Evolutionary conservation across 2,329 filamentous ascomycete species (phyloP), one percentile per base, ranked within the genome.

Genomic region (Colletotrichum simmondsii): DNA sequence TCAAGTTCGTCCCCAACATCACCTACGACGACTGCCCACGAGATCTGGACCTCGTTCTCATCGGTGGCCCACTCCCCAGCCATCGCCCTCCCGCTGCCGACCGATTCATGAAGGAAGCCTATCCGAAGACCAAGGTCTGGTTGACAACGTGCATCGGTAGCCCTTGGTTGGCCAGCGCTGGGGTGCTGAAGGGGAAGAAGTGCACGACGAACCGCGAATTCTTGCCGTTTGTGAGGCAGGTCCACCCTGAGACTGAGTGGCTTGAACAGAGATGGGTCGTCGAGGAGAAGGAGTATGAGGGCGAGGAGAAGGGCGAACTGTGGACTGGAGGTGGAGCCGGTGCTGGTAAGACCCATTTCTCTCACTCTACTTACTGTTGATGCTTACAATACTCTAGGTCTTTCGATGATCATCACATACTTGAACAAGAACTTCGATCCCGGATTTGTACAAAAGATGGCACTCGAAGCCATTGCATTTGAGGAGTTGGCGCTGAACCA

Each of bases 21-120:
- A 85, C 83, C 3, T 85, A 85, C 76, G 81, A 82, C 53, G 79
- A 75, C 57, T 83, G 81, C 10, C 84, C 83, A 3, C 78, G 82
- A 5, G 83, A 85, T 57, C 77, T 85, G 7, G 83, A 85, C 46
- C 81, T 85, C 46, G 73, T 85, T 2, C 52, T 85, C 35, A 75
- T 82, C 12, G 83, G 82, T 59, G 83, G 84, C 0, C 80, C 82
- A 5, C 65, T 79, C 26, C 80, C 77, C 0, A 71, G 32, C 5
- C 77, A 77, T 5, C 80, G 82, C 3, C 78, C 80, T 1, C 77
- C 80, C 8, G 76, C 75, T 14, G 83, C 82, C 28, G 75, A 81
- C 32, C 75, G 71, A 37, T 84, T 83, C 72, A 75, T 85, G 69
- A 75, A 76, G 22, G 81, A 84, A 74, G 83, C 82, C 3, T 81